Evolutionary conservation across 257 asterid species (phyloP), one percentile per base, ranked within the genome.

Genomic region (Plantago elongata): DNA sequence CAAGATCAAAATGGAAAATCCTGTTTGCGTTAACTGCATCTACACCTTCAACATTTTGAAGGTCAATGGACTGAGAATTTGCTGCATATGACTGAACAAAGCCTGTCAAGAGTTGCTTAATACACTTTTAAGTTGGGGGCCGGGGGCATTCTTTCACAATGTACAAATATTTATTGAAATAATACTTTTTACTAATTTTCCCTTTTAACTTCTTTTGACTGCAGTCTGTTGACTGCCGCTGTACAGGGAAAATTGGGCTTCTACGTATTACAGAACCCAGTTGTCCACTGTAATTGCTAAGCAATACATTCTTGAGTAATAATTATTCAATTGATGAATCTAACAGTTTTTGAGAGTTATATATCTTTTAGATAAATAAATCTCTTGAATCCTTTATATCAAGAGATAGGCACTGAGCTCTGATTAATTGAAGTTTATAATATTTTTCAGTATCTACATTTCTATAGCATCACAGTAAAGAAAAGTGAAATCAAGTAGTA

Each of bases 1-100:
- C 67, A 9, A 34, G 5, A 17, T 66, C 69, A 65, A 55, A 67
- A 60, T 58, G 56, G 48, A 27, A 30, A 43, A 54, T 47, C 42
- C 13, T 34, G 45, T 61, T 50, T 30, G 42, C 5, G 3, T 34
- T 3, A 34, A 34, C 0, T 34, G 40, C 40, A 34, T 34, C 40
- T 34, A 4, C 40, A 34, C 8, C 40, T 34, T 34, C 40, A 6
- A 34, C 40, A 4, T 34, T 34, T 7, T 3, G 40, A 34, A 34
- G 40, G 52, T 62, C 64, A 15, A 57, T 51, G 55, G 57, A 44
- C 67, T 69, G 60, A 60, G 61, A 11, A 18, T 13, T 43, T 29
- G 60, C 15, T 9, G 51, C 60, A 57, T 63, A 61, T 45, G 60
- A 64, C 46, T 30, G 22, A 5, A 34, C 63, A 50, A 52, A 51